Percentiles rank a stretch among this genome's conserved stretches.
Evolutionary conservation across 306 rosid species (phyloP).

Genomic region (Trifolium fragiferum): DNA sequence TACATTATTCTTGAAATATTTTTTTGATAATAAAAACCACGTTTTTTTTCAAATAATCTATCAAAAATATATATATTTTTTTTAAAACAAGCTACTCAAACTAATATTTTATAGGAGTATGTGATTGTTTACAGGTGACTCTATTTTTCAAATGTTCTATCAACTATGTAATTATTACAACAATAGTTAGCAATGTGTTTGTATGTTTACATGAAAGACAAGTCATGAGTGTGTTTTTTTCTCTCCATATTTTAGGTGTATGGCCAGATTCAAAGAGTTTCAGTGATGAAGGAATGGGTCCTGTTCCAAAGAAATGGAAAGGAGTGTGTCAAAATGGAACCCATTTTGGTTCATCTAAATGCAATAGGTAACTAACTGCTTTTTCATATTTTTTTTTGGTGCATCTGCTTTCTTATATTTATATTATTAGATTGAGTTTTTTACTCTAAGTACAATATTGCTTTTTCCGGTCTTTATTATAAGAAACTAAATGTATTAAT

Average conservation of each 20-base stretch:
- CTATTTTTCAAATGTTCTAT: not conserved
- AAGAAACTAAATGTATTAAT: too few relatives aligned
- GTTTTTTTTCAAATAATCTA: too few relatives aligned
- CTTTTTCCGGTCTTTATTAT: too few relatives aligned
- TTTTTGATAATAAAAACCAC: too few relatives aligned
- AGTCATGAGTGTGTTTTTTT: not conserved
- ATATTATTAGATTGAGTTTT: not conserved
- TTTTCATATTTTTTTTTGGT: not conserved
- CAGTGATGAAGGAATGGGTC: slow-evolving; percentile 73
- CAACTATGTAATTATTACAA: not conserved
- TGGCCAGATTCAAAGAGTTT: slow-evolving; percentile 93
- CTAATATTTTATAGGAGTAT: too few relatives aligned
- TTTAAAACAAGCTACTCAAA: too few relatives aligned
- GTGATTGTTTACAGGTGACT: not conserved
- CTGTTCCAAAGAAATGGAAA: slow-evolving; percentile 77
- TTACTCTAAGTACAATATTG: not conserved
- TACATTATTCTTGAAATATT: too few relatives aligned
- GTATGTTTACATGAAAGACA: not conserved
- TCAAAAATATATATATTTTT: too few relatives aligned
- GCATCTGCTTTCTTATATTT: not conserved
- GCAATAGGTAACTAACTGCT: slow-evolving; percentile 57
- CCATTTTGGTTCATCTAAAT: slow-evolving; percentile 62
- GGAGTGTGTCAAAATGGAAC: slow-evolving; percentile 78
- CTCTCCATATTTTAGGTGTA: slow-evolving; percentile 57
- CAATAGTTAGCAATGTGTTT: not conserved